Base-by-base conservation (phyloP, 2,329 filamentous ascomycete genomes). In the Lasiodiplodia sp. region DNA sequence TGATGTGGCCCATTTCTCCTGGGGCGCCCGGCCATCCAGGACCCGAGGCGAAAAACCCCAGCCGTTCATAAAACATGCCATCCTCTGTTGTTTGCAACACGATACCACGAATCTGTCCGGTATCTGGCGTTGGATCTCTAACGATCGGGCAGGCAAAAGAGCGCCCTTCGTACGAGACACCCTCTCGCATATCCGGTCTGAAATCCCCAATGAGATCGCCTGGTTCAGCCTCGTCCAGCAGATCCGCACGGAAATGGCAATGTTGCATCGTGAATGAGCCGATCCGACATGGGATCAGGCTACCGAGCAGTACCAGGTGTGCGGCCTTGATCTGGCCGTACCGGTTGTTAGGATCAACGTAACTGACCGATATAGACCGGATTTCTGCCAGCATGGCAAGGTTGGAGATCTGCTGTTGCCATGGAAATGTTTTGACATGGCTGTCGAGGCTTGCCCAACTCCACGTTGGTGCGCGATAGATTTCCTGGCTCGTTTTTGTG, bases 351-450 rank as follows among this genome's bases (percentile, higher is more conserved):
- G 18, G 49, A 3, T 52, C 49, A 10, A 12, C 40, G 40, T 16
- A 2, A 1, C 1, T n/a, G 4, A 16, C 40, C 1, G n/a, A n/a
- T 11, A 47, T 11, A 0, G 14, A 16, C 0, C 4, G 14, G n/a
- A 47, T 2, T 14, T 16, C 11, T 1, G 40, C 40, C 1, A 47
- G 1, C n/a, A 11, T 14, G n/a, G n/a, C 18, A 18, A 44, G 3
- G 11, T 18, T 12, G n/a, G n/a, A n/a, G n/a, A n/a, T n/a, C n/a
- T 12, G 14, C 14, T n/a, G 14, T 1, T n/a, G 1, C 14, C 14
- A n/a, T 5, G 14, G n/a, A 2, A 47, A 47, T 2, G 40, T n/a
- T 2, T 2, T 1, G 3, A 56, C 31, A 2, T 3, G 0, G 5
- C 28, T 28, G 18, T 56, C 53, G 10, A 34, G 7, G 21, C 16